A percentile compares a stretch with the other conserved stretches of the same genome.
Conservation (phyloP, 352 stramenopile species). For the Pythium plurisporium region DNA sequence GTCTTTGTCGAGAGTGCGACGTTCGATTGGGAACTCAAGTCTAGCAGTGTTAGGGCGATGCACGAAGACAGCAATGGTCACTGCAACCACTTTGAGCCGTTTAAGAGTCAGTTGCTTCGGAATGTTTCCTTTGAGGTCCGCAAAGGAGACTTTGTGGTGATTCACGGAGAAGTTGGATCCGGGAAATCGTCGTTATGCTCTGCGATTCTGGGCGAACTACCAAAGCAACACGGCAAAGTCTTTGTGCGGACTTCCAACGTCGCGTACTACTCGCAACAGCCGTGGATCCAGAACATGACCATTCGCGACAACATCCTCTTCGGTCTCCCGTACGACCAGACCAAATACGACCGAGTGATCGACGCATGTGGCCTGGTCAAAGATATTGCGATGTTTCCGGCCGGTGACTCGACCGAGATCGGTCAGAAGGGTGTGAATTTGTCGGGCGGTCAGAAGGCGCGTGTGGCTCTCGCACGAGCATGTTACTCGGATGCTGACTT, state of each 20-base stretch:
- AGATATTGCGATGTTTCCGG: slow-evolving; percentile 85
- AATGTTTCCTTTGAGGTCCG: slow-evolving; percentile 33
- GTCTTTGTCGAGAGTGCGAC: not conserved
- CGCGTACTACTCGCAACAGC: slow-evolving; percentile 80
- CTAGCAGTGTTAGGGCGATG: too few relatives aligned
- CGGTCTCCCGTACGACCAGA: slow-evolving; percentile 46
- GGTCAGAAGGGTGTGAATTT: slow-evolving; percentile 95
- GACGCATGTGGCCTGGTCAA: slow-evolving; percentile 75
- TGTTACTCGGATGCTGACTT: slow-evolving; percentile 58
- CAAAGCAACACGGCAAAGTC: slow-evolving; percentile 31
- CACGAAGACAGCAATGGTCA: too few relatives aligned
- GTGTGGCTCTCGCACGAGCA: slow-evolving; percentile 58
- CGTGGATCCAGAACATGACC: slow-evolving; percentile 95
- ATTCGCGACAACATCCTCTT: slow-evolving; percentile 95
- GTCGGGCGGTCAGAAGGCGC: slow-evolving; percentile 90
- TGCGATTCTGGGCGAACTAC: slow-evolving; percentile 73
- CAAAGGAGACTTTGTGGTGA: slow-evolving; percentile 38
- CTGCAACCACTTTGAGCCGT: too few relatives aligned
- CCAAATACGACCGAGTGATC: slow-evolving; percentile 55
- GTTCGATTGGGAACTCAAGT: not conserved
- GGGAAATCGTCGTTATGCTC: slow-evolving; percentile 49
- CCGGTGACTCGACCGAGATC: slow-evolving; percentile 92
- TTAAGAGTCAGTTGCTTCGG: slow-evolving; percentile 3
- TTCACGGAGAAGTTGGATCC: slow-evolving; percentile 38
- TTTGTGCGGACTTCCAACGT: slow-evolving; percentile 32